Conservation (phyloP, 257 asterid species). For the Solanum virginianum region DNA sequence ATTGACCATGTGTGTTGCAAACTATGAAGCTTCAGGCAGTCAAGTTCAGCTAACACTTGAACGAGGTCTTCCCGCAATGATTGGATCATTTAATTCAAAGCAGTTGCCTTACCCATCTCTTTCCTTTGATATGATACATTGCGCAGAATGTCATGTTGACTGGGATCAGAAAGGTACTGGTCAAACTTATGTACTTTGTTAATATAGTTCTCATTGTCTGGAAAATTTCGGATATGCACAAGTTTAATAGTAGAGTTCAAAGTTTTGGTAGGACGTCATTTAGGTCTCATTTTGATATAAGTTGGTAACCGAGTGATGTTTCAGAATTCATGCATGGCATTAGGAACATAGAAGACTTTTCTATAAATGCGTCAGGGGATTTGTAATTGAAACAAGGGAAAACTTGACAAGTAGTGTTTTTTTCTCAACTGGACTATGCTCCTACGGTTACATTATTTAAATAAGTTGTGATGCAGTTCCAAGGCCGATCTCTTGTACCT, state of each 20-base stretch:
- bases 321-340: background rate
- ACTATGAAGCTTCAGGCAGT: constrained; percentile 96
- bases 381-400: background rate
- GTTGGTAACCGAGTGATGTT: background rate
- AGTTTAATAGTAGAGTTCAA: background rate
- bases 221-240: background rate
- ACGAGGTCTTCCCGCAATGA: constrained; percentile 98
- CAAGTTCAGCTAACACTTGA: constrained; percentile 97
- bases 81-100: constrained; percentile 77
- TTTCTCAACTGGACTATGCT: background rate
- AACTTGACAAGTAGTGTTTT: background rate
- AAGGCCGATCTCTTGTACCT: background rate
- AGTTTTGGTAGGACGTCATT: background rate
- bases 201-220: background rate
- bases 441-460: background rate
- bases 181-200: background rate
- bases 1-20: constrained; percentile 81
- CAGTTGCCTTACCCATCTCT: constrained; percentile 93
- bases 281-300: background rate
- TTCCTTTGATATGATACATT: constrained; percentile 96
- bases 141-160: constrained; percentile 78
- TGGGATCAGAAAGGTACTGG: constrained; percentile 88
- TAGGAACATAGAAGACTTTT: background rate
- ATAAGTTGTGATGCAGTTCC: background rate
- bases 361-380: background rate